A percentile compares a stretch with the other conserved stretches of the same genome.
These are phyloP conservation scores for Xylariales sp. DNA, from an alignment of 2,329 filamentous ascomycete genomes.

Conservation along the genomic window DNA sequence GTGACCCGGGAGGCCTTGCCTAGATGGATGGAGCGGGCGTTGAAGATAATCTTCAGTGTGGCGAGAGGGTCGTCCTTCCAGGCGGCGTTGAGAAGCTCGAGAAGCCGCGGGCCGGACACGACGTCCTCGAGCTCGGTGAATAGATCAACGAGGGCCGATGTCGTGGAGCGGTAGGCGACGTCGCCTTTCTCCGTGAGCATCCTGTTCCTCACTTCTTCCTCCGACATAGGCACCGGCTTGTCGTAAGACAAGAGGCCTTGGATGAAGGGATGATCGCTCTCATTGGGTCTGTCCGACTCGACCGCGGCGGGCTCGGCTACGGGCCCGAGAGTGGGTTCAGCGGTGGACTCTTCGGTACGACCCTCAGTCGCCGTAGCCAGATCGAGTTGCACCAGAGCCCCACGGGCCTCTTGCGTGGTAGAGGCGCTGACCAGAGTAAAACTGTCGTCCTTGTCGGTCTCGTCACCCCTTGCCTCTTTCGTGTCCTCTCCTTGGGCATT, in stretches of 20 bases:
- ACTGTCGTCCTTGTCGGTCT: conserved; percentile 6
- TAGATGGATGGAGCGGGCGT: conserved; percentile 69
- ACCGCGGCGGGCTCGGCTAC: too few species aligned
- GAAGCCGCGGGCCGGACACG: conserved; percentile 53
- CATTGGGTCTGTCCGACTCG: background rate
- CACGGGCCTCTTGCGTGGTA: conserved; percentile 1
- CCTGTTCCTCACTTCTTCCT: conserved; percentile 53
- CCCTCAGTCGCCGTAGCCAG: conserved; percentile 7
- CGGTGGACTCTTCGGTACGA: background rate
- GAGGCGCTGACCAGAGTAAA: conserved; percentile 5
- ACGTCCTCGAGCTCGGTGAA: conserved; percentile 63
- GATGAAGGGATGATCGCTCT: conserved; percentile 50
- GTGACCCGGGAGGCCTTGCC: conserved; percentile 62
- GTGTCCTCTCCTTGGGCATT: conserved; percentile 1
- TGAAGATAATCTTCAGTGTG: conserved; percentile 70
- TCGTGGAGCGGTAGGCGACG: conserved; percentile 60
- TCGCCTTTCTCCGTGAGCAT: conserved; percentile 66
- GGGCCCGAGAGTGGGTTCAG: too few species aligned
- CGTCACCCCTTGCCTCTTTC: background rate
- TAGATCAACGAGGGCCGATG: conserved; percentile 62
- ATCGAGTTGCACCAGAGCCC: conserved; percentile 9
- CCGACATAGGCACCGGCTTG: conserved; percentile 6
- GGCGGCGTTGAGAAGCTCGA: conserved; percentile 57
- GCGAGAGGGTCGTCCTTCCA: conserved; percentile 61
- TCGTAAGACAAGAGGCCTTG: conserved; percentile 48